Base-by-base conservation (phyloP, 306 rosid genomes). In the Leucaena leucocephala region DNA sequence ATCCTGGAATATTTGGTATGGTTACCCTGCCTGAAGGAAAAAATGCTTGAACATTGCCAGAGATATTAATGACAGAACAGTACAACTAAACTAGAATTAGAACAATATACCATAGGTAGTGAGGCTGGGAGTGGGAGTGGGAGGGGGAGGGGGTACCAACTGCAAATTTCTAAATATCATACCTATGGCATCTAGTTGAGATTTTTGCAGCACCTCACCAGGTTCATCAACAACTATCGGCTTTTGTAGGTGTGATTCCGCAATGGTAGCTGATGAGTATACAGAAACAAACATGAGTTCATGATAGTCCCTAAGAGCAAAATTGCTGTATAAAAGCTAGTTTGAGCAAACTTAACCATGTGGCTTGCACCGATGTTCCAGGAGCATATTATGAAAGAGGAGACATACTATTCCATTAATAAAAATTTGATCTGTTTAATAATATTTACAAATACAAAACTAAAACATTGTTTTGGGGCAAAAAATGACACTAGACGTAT, bases 141-240 rank as follows among this genome's bases (percentile, higher is more conserved):
- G 8, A 4, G 4, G 17, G 27, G 14, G 8, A 4, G 4, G 17
- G 39, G 39, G 2, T 36, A 2, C 39, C 39, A 22, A 22, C 16
- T 9, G 6, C 65, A 21, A 38, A 39, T 61, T 61, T 39, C 67
- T 22, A 61, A 3, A 9, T 42, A 39, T n/a, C 84, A 59, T 85
- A 94, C 97, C 98, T 78, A 89, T 79, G 62, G 94, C 94, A 76
- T 90, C 91, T 40, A 90, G 85, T 80, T 92, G 94, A 66, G 4
- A 82, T 52, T 87, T 88, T 82, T 84, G 80, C 76, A 92, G 86
- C 78, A 89, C 79, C 48, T 82, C 83, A 43, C 75, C 77, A 15
- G 88, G 74, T 65, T 90, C 66, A 76, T 84, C 81, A 63, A 89
- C 85, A 80, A 49, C 44, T 59, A 89, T 38, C 34, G 93, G 91